Percentiles rank a stretch among this genome's conserved stretches.
Evolutionary conservation across 148 eudicot species (phyloP).

Genomic region (Diospyros lotus): DNA sequence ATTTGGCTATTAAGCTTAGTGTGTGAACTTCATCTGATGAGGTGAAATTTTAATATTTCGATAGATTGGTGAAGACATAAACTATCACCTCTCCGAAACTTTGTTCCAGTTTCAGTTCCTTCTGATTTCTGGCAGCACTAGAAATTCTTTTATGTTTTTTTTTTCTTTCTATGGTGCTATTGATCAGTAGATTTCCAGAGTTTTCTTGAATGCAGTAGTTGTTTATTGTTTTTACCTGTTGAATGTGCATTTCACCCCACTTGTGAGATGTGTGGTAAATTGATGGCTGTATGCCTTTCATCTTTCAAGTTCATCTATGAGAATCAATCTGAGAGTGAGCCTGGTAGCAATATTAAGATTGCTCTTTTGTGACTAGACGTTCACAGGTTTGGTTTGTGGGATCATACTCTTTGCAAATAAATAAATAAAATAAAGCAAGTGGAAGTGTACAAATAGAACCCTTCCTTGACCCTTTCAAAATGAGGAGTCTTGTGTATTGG

Average conservation of each 20-base stretch:
- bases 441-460: no score
- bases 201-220: neutral
- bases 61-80: neutral
- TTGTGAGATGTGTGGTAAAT: neutral
- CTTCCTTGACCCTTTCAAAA: no score
- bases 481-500: no score
- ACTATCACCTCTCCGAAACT: neutral
- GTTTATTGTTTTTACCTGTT: neutral
- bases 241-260: neutral
- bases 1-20: neutral
- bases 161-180: neutral
- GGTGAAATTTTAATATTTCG: neutral
- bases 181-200: neutral
- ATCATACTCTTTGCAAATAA: no score
- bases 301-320: neutral
- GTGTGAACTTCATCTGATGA: neutral
- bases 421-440: no score
- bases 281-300: neutral
- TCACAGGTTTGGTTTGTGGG: no score
- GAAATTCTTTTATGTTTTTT: neutral
- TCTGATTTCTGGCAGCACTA: neutral
- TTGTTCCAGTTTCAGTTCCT: neutral
- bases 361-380: no score
- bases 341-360: no score
- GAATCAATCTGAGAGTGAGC: no score